Base-by-base conservation (phyloP, 305 asterid species). In the Fraxinus floribunda region DNA sequence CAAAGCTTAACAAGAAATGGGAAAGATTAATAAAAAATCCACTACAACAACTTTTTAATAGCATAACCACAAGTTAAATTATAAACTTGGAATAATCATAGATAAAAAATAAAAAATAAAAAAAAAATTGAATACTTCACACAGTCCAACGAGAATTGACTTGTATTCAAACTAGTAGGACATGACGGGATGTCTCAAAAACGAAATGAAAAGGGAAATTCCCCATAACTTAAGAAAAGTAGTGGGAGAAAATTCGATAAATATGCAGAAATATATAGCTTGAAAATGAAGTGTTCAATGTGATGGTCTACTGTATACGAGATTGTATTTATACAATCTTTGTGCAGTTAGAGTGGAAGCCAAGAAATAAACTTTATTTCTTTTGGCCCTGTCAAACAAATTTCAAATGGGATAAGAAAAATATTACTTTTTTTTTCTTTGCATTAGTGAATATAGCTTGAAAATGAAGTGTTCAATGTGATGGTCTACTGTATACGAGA, bases 281-380 rank as follows among this genome's bases (percentile, higher is more conserved):
- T 90, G 84, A 75, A 85, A 77, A 82, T 30, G 86, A 89, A 89
- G 91, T 78, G 44, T 85, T 81, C 60, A 86, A 77, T 80, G 80
- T 83, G 82, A 84, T 80, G 77, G 78, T 29, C 77, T 55, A 36
- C 24, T n/a, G 3, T 26, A 34, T 5, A 78, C 55, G 62, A 83
- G 74, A 75, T 74, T 52, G 71, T 76, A 84, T 83, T 66, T 88
- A 79, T 84, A 79, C 81, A 80, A 80, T 71, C 85, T 30, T 68
- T 49, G 41, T 32, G 49, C 16, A n/a, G 5, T 15, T 62, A 80
- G 90, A 88, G 90, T 88, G 83, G 26, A 24, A 24, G 89, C 26
- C 26, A 24, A 24, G 26, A 24, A 24, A 24, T 24, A 0, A 24
- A 24, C 26, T 24, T 24, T 24, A 24, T 24, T 24, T 24, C 0